Percentiles rank a stretch among this genome's conserved stretches.
phyloP scores from a whole-genome alignment of 1,284 basidiomycete species.

The Puccinia horiana region DNA sequence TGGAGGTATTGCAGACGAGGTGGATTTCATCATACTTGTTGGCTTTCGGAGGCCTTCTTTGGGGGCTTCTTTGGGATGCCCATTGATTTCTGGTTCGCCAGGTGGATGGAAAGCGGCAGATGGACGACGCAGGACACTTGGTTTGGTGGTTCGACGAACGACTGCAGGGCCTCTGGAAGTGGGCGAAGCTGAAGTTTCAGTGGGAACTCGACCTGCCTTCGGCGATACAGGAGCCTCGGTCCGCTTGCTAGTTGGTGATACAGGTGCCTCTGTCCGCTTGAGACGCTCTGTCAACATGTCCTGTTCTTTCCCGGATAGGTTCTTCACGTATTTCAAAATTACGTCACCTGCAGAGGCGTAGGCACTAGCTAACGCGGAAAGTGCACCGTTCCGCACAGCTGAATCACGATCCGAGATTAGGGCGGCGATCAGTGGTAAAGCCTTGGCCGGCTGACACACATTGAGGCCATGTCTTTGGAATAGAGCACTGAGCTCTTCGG shows the following conservation, averaged over 20 bases:
- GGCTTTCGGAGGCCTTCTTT: constrained; percentile 5
- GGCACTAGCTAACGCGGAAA: constrained; percentile 76
- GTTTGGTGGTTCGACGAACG: constrained; percentile 26
- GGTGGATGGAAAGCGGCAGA: constrained; percentile 63
- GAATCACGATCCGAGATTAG: constrained; percentile 87
- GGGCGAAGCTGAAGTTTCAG: constrained; percentile 37
- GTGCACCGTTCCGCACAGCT: constrained; percentile 76
- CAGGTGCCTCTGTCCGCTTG: constrained; percentile 69
- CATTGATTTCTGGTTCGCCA: constrained; percentile 8
- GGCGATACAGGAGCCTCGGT: constrained; percentile 63
- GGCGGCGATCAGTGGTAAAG: constrained; percentile 75
- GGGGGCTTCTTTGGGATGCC: constrained; percentile 7
- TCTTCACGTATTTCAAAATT: constrained; percentile 76
- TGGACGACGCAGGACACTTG: constrained; percentile 61
- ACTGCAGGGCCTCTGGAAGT: constrained; percentile 26
- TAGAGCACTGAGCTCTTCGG: constrained; percentile 77
- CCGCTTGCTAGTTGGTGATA: constrained; percentile 65
- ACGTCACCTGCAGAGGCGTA: constrained; percentile 82
- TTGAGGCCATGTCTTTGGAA: constrained; percentile 79
- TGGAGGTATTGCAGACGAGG: constrained; percentile 9
- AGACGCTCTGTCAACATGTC: constrained; percentile 87
- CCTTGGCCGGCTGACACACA: constrained; percentile 71
- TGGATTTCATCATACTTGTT: background rate
- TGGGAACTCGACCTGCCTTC: constrained; percentile 27
- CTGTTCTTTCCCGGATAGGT: constrained; percentile 78